phyloP scores from a whole-genome alignment of 495 filamentous ascomycete species.

The Chaetomium tenue region DNA sequence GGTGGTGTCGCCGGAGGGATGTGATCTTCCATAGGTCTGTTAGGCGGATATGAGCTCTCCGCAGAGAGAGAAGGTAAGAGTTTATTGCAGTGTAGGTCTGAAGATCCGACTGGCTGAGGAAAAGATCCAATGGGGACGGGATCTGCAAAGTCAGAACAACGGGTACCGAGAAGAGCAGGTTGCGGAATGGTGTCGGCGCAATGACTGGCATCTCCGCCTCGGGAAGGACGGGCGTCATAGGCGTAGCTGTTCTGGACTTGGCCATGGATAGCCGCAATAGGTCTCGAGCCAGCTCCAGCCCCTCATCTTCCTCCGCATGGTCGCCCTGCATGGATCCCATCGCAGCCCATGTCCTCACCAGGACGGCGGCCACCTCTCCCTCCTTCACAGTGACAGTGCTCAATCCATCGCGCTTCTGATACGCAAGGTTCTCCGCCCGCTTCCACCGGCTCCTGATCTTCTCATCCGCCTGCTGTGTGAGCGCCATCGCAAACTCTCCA shows the following conservation, averaged over 20 bases:
- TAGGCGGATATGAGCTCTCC: constrained; percentile 76
- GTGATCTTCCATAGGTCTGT: constrained; percentile 83
- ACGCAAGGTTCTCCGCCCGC: constrained; percentile 51
- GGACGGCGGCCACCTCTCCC: constrained; percentile 72
- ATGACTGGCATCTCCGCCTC: constrained; percentile 33
- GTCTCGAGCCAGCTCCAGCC: constrained; percentile 78
- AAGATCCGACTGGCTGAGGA: constrained; percentile 72
- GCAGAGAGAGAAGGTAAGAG: constrained; percentile 79
- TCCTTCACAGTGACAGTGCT: constrained; percentile 72
- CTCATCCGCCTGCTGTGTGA: constrained; percentile 80
- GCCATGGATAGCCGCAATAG: constrained; percentile 66
- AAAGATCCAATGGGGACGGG: constrained; percentile 79
- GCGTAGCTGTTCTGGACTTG: constrained; percentile 40
- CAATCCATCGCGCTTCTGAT: constrained; percentile 51
- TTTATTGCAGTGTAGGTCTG: constrained; percentile 77
- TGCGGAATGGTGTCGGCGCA: constrained; percentile 61
- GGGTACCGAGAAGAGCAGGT: constrained; percentile 77
- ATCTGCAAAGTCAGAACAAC: constrained; percentile 69
- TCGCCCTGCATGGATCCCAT: constrained; percentile 68
- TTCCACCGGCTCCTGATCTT: constrained; percentile 61
- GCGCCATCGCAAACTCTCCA: constrained; percentile 84
- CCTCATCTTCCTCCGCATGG: constrained; percentile 68
- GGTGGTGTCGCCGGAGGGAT: constrained; percentile 69
- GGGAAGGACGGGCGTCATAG: constrained; percentile 26
- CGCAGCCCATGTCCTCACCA: constrained; percentile 73